phyloP scores from a whole-genome alignment of 371 early-diverging fungal species.

The Rhizomucor pusillus region DNA sequence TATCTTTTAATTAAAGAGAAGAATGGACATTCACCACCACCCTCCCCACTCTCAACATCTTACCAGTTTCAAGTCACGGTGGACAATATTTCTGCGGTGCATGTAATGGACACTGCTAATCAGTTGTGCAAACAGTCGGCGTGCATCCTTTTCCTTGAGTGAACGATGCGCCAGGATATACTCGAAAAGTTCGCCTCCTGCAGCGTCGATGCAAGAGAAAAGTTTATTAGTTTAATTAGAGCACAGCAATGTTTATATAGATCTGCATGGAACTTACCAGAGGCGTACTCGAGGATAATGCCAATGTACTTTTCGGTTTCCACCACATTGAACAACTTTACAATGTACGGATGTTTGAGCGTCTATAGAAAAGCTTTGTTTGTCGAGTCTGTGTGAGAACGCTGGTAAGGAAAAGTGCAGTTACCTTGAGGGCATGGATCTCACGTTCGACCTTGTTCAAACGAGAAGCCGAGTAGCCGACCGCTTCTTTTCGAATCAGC shows the following conservation, averaged over 20 bases:
- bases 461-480: conserved; percentile 42
- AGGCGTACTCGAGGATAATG: conserved; percentile 68
- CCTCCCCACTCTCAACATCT: conserved; percentile 85
- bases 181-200: conserved; percentile 69
- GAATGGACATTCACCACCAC: conserved; percentile 99
- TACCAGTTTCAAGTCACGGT: conserved; percentile 89
- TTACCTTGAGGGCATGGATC: conserved; percentile 64
- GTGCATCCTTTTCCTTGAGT: conserved; percentile 62
- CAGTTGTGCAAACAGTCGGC: conserved; percentile 69
- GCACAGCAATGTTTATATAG: not conserved
- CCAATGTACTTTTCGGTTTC: conserved; percentile 71
- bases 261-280: conserved; percentile 20
- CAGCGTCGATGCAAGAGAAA: not conserved
- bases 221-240: not conserved
- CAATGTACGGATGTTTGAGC: conserved; percentile 70
- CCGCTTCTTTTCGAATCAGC: conserved; percentile 59
- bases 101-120: conserved; percentile 75
- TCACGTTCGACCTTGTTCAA: conserved; percentile 73
- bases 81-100: conserved; percentile 83
- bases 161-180: conserved; percentile 61
- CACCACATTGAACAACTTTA: conserved; percentile 73
- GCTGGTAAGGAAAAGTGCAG: no score
- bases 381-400: no score
- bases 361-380: conserved; percentile 39
- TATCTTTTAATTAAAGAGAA: conserved; percentile 63